Evolutionary conservation across 108 stramenopile genomes (phyloP).

Genomic region (Chaetoceros muelleri): DNA sequence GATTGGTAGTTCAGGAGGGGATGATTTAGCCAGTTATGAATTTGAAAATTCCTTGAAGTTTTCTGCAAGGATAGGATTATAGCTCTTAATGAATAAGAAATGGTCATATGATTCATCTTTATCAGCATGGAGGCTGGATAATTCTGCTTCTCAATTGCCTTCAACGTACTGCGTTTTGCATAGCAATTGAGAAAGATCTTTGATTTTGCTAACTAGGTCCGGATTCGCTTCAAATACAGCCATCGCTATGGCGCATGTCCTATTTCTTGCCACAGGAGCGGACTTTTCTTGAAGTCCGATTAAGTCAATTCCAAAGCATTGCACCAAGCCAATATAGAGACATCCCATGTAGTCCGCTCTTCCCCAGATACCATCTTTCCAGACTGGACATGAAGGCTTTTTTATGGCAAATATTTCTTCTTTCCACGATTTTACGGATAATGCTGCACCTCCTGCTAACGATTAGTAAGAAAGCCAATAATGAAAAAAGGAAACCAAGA

Average conservation of each 20-base stretch:
- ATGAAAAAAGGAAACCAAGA: background rate
- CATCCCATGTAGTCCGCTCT: background rate
- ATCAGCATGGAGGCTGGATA: no score
- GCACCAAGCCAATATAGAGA: background rate
- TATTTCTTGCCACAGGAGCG: slow-evolving; percentile 5
- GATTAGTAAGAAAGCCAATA: no score
- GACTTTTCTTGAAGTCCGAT: slow-evolving; percentile 6
- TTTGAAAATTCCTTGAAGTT: slow-evolving; percentile 18
- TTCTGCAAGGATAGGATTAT: no score
- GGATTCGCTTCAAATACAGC: background rate
- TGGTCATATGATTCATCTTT: no score
- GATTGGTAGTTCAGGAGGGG: slow-evolving; percentile 67
- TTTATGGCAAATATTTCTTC: slow-evolving; percentile 7
- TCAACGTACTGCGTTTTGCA: no score
- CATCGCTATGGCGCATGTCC: slow-evolving; percentile 8
- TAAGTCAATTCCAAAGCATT: slow-evolving; percentile 2
- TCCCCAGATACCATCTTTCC: slow-evolving; percentile 4
- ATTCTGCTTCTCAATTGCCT: no score
- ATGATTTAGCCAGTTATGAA: slow-evolving; percentile 67
- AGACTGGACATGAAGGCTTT: background rate
- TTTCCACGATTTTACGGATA: slow-evolving; percentile 3
- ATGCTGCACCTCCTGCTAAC: background rate
- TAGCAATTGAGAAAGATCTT: no score
- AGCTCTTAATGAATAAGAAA: no score
- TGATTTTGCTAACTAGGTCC: background rate